These are phyloP conservation scores for Karstenula rhodostoma DNA, from an alignment of 2,329 filamentous ascomycete genomes.

Conservation along the genomic window DNA sequence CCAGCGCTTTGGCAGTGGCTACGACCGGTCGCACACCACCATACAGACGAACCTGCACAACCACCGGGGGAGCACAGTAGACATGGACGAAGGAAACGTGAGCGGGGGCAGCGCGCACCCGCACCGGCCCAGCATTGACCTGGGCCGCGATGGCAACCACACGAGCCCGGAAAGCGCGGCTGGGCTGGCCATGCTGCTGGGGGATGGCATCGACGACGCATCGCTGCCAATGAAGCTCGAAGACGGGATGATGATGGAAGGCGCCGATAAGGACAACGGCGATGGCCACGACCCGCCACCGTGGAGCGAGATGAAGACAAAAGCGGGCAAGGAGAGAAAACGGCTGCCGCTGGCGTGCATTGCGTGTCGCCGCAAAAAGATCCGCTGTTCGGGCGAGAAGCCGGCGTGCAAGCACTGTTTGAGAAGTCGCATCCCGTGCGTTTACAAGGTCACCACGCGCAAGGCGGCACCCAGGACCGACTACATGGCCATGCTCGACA, in stretches of 20 bases:
- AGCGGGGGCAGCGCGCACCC: slow-evolving; percentile 39
- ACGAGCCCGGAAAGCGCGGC: slow-evolving; percentile 47
- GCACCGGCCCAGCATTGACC: slow-evolving; percentile 42
- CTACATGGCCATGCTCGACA: slow-evolving; percentile 99
- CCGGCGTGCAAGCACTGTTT: slow-evolving; percentile 97
- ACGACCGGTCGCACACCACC: slow-evolving; percentile 23
- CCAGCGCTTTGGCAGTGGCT: slow-evolving; percentile 31
- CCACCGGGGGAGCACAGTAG: slow-evolving; percentile 42
- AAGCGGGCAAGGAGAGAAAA: slow-evolving; percentile 93
- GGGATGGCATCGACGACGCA: slow-evolving; percentile 37
- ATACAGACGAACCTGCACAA: slow-evolving; percentile 28
- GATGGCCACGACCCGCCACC: slow-evolving; percentile 49
- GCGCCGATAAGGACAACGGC: slow-evolving; percentile 39
- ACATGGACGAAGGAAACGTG: slow-evolving; percentile 43
- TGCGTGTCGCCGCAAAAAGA: slow-evolving; percentile 95
- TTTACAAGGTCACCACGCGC: slow-evolving; percentile 95
- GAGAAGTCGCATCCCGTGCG: slow-evolving; percentile 89
- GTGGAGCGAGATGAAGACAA: slow-evolving; percentile 64
- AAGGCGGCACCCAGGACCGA: slow-evolving; percentile 95
- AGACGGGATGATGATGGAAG: slow-evolving; percentile 32
- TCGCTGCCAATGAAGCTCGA: slow-evolving; percentile 38
- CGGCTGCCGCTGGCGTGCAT: slow-evolving; percentile 92
- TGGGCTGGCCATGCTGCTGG: slow-evolving; percentile 41
- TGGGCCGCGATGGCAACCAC: slow-evolving; percentile 41
- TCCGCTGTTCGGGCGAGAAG: slow-evolving; percentile 96